These are phyloP conservation scores for Periconia sp. DNA, from an alignment of 2,329 filamentous ascomycete species.

Conservation along the genomic window DNA sequence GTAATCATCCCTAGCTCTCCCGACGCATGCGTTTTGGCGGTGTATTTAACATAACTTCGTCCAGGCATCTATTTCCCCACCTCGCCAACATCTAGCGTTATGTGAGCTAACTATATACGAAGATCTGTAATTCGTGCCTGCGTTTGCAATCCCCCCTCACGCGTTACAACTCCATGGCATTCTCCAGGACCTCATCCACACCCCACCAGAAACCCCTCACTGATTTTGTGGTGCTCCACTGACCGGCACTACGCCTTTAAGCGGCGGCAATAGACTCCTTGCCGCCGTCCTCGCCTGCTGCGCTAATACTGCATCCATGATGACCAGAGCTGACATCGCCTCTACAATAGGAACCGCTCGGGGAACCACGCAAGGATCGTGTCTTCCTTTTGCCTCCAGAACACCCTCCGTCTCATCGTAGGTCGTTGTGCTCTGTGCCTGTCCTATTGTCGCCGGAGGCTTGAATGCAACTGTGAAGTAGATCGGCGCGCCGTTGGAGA, in stretches of 20 bases:
- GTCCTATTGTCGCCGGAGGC: constrained; percentile 89
- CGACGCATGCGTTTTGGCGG: too few species aligned
- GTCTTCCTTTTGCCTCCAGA: constrained; percentile 88
- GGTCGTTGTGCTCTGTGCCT: constrained; percentile 81
- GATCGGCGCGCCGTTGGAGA: constrained; percentile 89
- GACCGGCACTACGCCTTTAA: constrained; percentile 46
- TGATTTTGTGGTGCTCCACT: constrained; percentile 14
- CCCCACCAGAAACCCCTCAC: constrained; percentile 5
- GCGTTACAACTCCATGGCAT: too few species aligned
- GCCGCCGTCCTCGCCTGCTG: constrained; percentile 68
- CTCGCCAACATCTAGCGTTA: too few species aligned
- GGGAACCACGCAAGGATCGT: constrained; percentile 92
- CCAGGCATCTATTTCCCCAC: too few species aligned
- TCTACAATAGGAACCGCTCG: constrained; percentile 88
- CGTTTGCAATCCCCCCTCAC: too few species aligned
- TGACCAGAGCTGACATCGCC: constrained; percentile 84
- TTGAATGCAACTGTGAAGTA: constrained; percentile 98
- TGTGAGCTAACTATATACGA: too few species aligned
- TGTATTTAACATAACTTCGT: too few species aligned
- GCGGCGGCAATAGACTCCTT: constrained; percentile 44
- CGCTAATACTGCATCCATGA: constrained; percentile 86
- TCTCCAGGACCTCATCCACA: not conserved
- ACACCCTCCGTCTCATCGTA: constrained; percentile 78
- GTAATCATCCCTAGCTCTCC: too few species aligned
- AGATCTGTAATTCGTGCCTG: not conserved